Conservation (phyloP, 2,329 filamentous ascomycete genomes). For the Neodidymelliopsis sp. region DNA sequence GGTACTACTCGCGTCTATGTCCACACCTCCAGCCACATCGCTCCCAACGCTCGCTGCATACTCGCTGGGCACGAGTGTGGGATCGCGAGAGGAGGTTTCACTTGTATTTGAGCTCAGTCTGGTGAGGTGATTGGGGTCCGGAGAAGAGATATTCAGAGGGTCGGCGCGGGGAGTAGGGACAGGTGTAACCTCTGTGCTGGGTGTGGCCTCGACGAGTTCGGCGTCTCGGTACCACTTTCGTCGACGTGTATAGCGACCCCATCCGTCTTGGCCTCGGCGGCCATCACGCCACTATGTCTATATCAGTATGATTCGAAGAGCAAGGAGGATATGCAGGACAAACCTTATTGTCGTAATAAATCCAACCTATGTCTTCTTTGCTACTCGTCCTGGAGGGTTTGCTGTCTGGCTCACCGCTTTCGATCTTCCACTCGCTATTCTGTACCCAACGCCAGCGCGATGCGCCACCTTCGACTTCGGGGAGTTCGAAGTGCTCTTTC, state of each 20-base stretch:
- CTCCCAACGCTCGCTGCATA: slow-evolving; percentile 34
- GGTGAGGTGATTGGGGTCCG: slow-evolving; percentile 31
- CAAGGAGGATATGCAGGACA: not conserved
- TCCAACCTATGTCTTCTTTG: slow-evolving; percentile 76
- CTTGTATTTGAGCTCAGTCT: slow-evolving; percentile 37
- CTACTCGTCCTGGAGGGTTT: slow-evolving; percentile 48
- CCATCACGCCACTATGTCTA: slow-evolving; percentile 81
- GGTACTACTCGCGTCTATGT: slow-evolving; percentile 41
- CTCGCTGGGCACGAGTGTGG: slow-evolving; percentile 36
- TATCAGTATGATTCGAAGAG: slow-evolving; percentile 20
- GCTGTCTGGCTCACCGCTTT: slow-evolving; percentile 64
- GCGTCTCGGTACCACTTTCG: slow-evolving; percentile 97
- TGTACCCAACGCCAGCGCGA: slow-evolving; percentile 82
- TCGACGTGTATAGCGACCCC: slow-evolving; percentile 91
- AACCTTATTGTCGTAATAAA: slow-evolving; percentile 98
- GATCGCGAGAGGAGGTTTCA: slow-evolving; percentile 29
- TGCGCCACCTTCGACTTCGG: slow-evolving; percentile 69
- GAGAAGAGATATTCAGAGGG: slow-evolving; percentile 37
- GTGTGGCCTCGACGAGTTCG: slow-evolving; percentile 80
- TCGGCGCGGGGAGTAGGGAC: slow-evolving; percentile 50
- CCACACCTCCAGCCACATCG: slow-evolving; percentile 28
- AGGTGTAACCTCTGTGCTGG: slow-evolving; percentile 55
- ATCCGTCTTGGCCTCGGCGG: slow-evolving; percentile 83
- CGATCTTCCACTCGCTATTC: slow-evolving; percentile 85
- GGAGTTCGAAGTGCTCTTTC: slow-evolving; percentile 75